Conservation (phyloP, 768 basidiomycete genomes). For the Rhizopogon sp. region DNA sequence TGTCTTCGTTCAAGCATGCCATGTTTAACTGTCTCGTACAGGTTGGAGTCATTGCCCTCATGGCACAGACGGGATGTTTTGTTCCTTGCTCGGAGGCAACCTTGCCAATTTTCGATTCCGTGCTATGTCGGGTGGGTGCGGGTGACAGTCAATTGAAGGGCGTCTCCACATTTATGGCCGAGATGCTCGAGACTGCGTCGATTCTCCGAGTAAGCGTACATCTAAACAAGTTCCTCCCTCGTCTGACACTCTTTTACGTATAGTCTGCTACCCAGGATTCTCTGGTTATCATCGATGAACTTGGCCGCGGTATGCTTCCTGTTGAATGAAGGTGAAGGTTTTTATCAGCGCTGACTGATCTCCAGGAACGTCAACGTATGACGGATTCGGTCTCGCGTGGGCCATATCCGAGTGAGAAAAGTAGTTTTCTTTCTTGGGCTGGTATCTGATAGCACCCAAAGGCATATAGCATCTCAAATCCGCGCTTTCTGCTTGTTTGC, state of each 20-base stretch:
- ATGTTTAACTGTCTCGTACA: constrained; percentile 21
- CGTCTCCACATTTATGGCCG: constrained; percentile 98
- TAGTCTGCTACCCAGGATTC: constrained; percentile 92
- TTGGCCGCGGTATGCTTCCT: constrained; percentile 66
- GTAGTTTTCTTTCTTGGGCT: background rate
- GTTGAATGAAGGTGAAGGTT: background rate
- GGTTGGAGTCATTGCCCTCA: constrained; percentile 93
- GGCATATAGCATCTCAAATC: constrained; percentile 90
- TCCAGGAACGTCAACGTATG: constrained; percentile 90
- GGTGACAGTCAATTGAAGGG: constrained; percentile 98
- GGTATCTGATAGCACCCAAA: constrained; percentile 23
- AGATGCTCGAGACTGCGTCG: constrained; percentile 98
- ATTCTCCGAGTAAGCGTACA: constrained; percentile 67
- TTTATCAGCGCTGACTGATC: constrained; percentile 5
- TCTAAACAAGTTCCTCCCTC: too few species aligned
- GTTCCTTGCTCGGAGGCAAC: constrained; percentile 87
- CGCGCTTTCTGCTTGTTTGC: constrained; percentile 95
- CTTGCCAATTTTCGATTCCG: constrained; percentile 92
- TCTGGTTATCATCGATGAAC: constrained; percentile 95
- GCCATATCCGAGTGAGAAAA: constrained; percentile 87
- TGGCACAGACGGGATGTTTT: constrained; percentile 95
- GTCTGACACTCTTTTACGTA: background rate
- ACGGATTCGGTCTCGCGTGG: constrained; percentile 98
- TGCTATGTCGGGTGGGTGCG: constrained; percentile 93
- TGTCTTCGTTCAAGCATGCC: background rate